Base-by-base conservation (phyloP, 2,329 filamentous ascomycete species). In the Ambrosiella beaveri region DNA sequence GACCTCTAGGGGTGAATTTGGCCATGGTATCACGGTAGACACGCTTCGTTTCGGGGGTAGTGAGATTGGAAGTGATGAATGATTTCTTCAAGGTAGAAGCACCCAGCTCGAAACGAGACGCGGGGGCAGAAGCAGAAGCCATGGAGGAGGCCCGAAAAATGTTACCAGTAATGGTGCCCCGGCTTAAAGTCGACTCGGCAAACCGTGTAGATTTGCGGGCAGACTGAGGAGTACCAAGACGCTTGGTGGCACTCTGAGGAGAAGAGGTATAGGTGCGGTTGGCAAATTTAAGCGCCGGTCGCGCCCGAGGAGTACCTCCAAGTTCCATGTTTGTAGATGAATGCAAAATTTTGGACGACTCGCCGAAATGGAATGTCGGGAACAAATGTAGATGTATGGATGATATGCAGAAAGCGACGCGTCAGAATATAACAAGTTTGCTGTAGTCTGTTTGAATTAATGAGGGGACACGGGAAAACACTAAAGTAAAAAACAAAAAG, bases 1-100 rank as follows among this genome's bases (percentile, higher is more conserved):
- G 70, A 58, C 74, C 75, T 41, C 73, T 73, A 19, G 74, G 71
- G 4, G 71, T 73, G 55, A 71, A 71, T 64, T 78, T 74, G 37
- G 71, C 70, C 1, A 71, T 73, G 1, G 71, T 71, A 59, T 72
- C 72, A 51, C 75, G 72, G 54, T 71, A 71, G 62, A 72, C 62
- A 64, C 71, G 65, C 65, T 67, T 69, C 47, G 70, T 67, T 56
- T 70, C 73, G 38, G 19, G 75, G 72, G 1, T 75, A 44, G 68
- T 68, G 73, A 1, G 74, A 44, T 68, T 67, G 55, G 70, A 66
- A 56, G 73, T 64, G 62, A 74, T 70, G 62, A 78, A 77, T 52
- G 73, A 71, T 65, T 73, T 74, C 61, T 73, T 76, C 64, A 71
- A 65, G 2, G 73, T 71, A 65, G 69, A 74, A 40, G 75, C 64